These are phyloP conservation scores for Podospora appendiculata DNA, from an alignment of 495 filamentous ascomycete genomes.

Conservation along the genomic window DNA sequence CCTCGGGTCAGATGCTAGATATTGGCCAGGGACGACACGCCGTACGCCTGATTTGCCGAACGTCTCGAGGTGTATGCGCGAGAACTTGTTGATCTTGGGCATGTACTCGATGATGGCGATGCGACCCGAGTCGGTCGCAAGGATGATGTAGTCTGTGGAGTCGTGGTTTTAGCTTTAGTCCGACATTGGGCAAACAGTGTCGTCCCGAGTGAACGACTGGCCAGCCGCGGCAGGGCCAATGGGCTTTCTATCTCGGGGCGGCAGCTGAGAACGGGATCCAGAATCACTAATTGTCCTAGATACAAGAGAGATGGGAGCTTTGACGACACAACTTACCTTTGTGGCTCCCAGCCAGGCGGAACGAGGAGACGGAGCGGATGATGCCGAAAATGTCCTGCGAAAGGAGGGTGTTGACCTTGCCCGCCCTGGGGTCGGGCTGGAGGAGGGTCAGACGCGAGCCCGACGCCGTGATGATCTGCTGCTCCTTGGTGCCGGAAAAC, in stretches of 20 bases:
- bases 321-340: constrained; percentile 67
- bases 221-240: not conserved
- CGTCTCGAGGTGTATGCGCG: constrained; percentile 86
- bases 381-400: constrained; percentile 95
- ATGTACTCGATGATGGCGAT: constrained; percentile 92
- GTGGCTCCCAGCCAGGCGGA: constrained; percentile 82
- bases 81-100: constrained; percentile 78
- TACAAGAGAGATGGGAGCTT: constrained; percentile 14
- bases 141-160: constrained; percentile 83
- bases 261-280: constrained; percentile 53
- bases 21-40: constrained; percentile 90
- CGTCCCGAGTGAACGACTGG: no score
- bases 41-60: constrained; percentile 97
- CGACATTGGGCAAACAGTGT: no score
- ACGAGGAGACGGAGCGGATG: constrained; percentile 77
- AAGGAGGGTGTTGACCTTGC: constrained; percentile 75
- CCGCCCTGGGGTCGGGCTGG: constrained; percentile 74
- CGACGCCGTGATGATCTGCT: constrained; percentile 92
- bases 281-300: constrained; percentile 83
- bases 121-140: constrained; percentile 90
- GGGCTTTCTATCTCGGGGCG: constrained; percentile 24
- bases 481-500: constrained; percentile 89
- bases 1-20: constrained; percentile 88
- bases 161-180: constrained; percentile 27
- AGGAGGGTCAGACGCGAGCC: constrained; percentile 84